Evolutionary conservation across 2,329 filamentous ascomycete genomes (phyloP), one percentile per base, ranked within the genome.

Genomic region (Podosphaera aphanis): DNA sequence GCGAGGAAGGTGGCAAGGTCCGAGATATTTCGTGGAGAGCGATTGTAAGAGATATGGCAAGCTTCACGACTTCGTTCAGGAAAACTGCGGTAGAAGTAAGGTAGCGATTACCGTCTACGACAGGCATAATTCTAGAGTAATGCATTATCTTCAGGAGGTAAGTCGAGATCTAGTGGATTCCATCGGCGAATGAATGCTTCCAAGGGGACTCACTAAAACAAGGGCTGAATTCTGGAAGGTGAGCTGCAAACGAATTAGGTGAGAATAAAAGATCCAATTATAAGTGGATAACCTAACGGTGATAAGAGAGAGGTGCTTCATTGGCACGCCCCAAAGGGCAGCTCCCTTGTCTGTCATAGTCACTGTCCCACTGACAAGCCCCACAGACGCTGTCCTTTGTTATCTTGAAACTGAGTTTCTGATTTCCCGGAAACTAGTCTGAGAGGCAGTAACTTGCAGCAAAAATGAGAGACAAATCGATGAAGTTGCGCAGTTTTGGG

Each of bases 61-160:
- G 71, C 63, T 95, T 95, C 55, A 94, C 72, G 41, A 93, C 71
- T 63, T 98, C 90, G 61, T 86, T 90, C 51, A 95, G 69, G 60
- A 95, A 83, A 46, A 98, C 83, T 38, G 88, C 86, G 8, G 90
- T 95, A 37, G 86, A 94, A 35, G 88, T 79, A 55, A 90, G 83
- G 63, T 94, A 95, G 59, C 86, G 79, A 58, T 86, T 83, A 53
- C 84, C 83, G 59, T 79, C 77, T 8, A 73, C 68, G 8, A 77
- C 70, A n/a, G 85, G 81, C 86, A 94, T 94, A 49, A 92, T 77
- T 52, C 86, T 76, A 25, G 86, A 93, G 62, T 95, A 93, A 65
- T 94, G 88, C 70, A 93, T 81, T 47, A 94, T 71, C 83, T 88
- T 57, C 23, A 20, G 43, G 27, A 35, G 21, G 48, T 55, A 43